Base-by-base conservation (phyloP, 345 rosid species). In the Populus tremula region DNA sequence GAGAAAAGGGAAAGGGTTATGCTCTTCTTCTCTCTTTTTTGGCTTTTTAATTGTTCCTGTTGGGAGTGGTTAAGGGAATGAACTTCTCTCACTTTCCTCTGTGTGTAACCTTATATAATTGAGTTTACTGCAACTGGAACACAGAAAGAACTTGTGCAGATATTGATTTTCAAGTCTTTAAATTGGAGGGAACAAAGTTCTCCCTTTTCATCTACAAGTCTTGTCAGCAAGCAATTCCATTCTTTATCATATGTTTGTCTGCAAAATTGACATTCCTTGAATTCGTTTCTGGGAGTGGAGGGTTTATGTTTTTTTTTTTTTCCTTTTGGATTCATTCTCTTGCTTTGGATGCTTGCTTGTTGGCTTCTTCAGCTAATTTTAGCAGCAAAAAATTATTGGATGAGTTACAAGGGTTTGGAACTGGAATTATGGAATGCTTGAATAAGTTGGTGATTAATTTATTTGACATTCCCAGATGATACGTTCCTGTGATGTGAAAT, bases 31-130 rank as follows among this genome's bases (percentile, higher is more conserved):
- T 71, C 65, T 83, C 36, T 53, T 50, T 69, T 72, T 74, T 25
- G 13, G 39, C 16, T 33, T 49, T 76, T 70, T 61, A 39, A 70
- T 80, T 80, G 82, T 72, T 75, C 71, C 67, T 76, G 31, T 66
- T 23, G 74, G 81, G 81, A 73, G 76, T 69, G 86, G 71, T 67
- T 66, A 59, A 77, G 89, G 82, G 89, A 82, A 77, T 78, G 76
- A 81, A 85, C 73, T 77, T 80, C 79, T 83, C 87, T 85, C 67
- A 54, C 84, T 77, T 79, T 80, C 79, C 85, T 81, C 82, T 45
- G 71, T 72, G 14, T 78, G 87, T 81, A 78, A 78, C 77, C 83
- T 72, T 72, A 59, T 68, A 53, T 69, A 47, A 82, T 29, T 63
- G 72, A 75, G 47, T 72, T 82, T 67, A 29, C 67, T 68, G 77